These are phyloP conservation scores for Debaryomyces coudertii DNA, from an alignment of 1,139 yeast genomes.

Conservation along the genomic window DNA sequence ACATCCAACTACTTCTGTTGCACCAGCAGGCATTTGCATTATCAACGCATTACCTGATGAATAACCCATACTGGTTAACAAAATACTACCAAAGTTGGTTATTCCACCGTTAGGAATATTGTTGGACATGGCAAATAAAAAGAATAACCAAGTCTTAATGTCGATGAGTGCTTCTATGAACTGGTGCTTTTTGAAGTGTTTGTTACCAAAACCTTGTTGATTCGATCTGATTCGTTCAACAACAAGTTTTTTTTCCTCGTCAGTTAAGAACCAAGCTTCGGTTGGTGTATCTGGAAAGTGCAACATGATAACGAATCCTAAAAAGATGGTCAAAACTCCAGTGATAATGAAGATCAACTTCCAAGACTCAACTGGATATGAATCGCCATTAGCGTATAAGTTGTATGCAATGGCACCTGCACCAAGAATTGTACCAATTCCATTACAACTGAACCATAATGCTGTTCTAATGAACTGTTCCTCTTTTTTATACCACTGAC, in stretches of 20 bases:
- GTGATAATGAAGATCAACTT: conserved; percentile 29
- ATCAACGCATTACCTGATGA: conserved; percentile 29
- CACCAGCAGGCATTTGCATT: conserved; percentile 42
- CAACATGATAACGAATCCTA: conserved; percentile 24
- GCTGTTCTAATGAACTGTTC: conserved; percentile 25
- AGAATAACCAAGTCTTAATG: conserved; percentile 42
- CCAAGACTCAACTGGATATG: conserved; percentile 27
- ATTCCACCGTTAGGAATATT: conserved; percentile 38
- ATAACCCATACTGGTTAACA: conserved; percentile 48
- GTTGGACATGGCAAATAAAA: conserved; percentile 25
- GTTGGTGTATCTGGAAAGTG: conserved; percentile 31
- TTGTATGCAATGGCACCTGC: conserved; percentile 26
- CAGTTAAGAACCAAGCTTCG: conserved; percentile 35
- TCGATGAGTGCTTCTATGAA: conserved; percentile 53
- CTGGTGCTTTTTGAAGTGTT: conserved; percentile 55
- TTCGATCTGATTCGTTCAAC: conserved; percentile 32
- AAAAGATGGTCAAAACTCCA: conserved; percentile 27
- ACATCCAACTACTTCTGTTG: conserved; percentile 47
- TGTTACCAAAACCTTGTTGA: conserved; percentile 57
- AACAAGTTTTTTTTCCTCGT: conserved; percentile 33
- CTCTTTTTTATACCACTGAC: conserved; percentile 26
- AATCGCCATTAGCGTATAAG: conserved; percentile 15
- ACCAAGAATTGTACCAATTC: conserved; percentile 27
- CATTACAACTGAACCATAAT: conserved; percentile 29
- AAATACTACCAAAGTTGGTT: conserved; percentile 43